Evolutionary conservation across 2,329 filamentous ascomycete species (phyloP), one percentile per base, ranked within the genome.

Genomic region (Cercospora berteroae): DNA sequence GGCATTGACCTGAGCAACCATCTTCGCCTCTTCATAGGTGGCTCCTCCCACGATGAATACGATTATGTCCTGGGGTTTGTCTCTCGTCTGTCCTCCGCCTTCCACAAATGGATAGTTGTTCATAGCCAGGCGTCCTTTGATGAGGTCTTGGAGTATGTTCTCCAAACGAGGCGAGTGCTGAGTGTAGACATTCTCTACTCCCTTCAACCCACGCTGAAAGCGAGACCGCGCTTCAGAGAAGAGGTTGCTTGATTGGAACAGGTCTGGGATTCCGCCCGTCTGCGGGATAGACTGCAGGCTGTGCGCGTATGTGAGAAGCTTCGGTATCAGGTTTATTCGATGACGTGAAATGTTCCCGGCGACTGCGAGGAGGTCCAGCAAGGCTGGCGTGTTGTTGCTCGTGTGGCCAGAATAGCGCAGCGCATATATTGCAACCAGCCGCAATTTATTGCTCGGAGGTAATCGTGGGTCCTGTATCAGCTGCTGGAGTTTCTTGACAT

Each of bases 101-200:
- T 98, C 95, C 5, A 98, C 87, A 76, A 98, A 99, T 0, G 95
- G 96, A 76, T 96, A 98, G 69, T 95, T 88, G 71, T 93, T 87
- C 75, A 96, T 92, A 74, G 89, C 90, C 67, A 99, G 81, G 31
- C 91, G 88, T 0, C 95, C 96, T 77, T 97, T 97, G 81, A 98
- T 94, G 61, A 99, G 83, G 74, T 94, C 94, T 77, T 97, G 94
- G 18, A 99, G 81, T 0, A 93, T 98, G 25, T 87, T 87, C 78
- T 97, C 94, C 16, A 99, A 80, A 23, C 93, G 86, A 0, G 96
- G 93, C 5, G 93, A 96, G 79, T 99, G 95, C 78, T 99, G 96
- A 0, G 95, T 99, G 79, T 99, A 99, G 29, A 99, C 95, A 74
- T 99, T 99, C 79, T 99, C 96, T 1, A 99, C 95, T 1, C 95